Base-by-base conservation (phyloP, 2,329 filamentous ascomycete species). In the Clonostachys rhizophaga region DNA sequence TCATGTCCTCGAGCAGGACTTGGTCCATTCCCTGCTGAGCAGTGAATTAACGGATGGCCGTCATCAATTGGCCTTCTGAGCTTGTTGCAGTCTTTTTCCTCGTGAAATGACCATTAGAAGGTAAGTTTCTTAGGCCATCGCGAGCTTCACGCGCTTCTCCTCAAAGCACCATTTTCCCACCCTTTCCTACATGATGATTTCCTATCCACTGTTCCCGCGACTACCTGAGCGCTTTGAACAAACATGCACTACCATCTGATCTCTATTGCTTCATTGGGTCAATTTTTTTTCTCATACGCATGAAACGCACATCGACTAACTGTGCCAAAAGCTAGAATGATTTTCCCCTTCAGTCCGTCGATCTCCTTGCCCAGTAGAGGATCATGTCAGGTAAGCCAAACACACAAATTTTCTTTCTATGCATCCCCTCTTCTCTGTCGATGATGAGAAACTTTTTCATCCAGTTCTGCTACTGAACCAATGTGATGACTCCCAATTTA, bases 201-300 rank as follows among this genome's bases (percentile, higher is more conserved):
- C 63, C 54, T 58, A 68, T 71, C 76, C 75, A 81, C 76, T 69
- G 76, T 81, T 82, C 76, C 63, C 75, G 79, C 74, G 77, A 83
- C 58, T 55, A 58, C 72, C 74, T 75, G 79, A 83, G 79, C 79
- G 76, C 40, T 61, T 54, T 62, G 73, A 80, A 83, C 75, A 73
- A 73, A 85, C 83, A 86, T 86, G 83, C 83, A 86, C 81, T 84
- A 86, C 83, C 83, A 86, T 86, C 83, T 86, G 83, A 83, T 17
- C 39, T 18, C 9, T 16, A 35, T 20, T 30, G 24, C 24, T 30
- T 30, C 9, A 30, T 30, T 30, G 24, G 24, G 10, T 30, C 24
- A 10, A 10, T 30, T 30, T 30, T 10, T 30, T 9, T 24, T 30
- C 5, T 30, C 24, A 30, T 30, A 10, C 24, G 8, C 24, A 10